Evolutionary conservation across 2,329 filamentous ascomycete species (phyloP), one percentile per base, ranked within the genome.

Genomic region (Calcarisporium arbuscula): DNA sequence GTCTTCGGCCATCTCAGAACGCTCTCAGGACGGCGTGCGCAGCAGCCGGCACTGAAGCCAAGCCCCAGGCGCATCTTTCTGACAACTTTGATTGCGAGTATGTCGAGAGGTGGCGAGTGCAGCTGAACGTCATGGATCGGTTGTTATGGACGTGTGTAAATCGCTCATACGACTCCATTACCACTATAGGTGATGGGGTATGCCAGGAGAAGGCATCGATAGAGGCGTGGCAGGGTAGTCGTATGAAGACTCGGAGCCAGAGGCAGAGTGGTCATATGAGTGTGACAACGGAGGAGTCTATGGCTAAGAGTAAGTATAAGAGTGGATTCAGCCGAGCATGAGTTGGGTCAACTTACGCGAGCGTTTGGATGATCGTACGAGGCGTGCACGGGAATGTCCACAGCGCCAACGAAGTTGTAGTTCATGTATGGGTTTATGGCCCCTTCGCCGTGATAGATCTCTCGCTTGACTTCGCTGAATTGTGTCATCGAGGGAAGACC

Each of bases 261-360:
- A 70, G 41, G 73, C 64, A 34, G 80, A 85, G 55, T 78, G 74
- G 50, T 84, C 80, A 57, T 79, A 84, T 19, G 78, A 82, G 56
- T 83, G 80, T 51, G 80, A 83, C 49, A 87, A 74, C 53, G 83
- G 80, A 63, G 83, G 83, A 59, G 83, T 87, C 83, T 88, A 64
- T 21, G 50, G 51, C 60, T 56, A 57, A 35, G 39, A 57, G 64
- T 73, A 67, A 72, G 71, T 66, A 65, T 62, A n/a, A n/a, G n/a
- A n/a, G n/a, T n/a, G n/a, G n/a, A n/a, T n/a, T n/a, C n/a, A n/a
- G n/a, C n/a, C n/a, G n/a, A n/a, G n/a, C n/a, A n/a, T n/a, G n/a
- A n/a, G 52, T 58, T 50, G 43, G 50, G 43, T 43, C 50, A 66
- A 80, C 77, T 82, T 80, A 88, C 83, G 76, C 85, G 81, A 71